Conservation (phyloP, 345 rosid genomes). For the Erodium maritimum region DNA sequence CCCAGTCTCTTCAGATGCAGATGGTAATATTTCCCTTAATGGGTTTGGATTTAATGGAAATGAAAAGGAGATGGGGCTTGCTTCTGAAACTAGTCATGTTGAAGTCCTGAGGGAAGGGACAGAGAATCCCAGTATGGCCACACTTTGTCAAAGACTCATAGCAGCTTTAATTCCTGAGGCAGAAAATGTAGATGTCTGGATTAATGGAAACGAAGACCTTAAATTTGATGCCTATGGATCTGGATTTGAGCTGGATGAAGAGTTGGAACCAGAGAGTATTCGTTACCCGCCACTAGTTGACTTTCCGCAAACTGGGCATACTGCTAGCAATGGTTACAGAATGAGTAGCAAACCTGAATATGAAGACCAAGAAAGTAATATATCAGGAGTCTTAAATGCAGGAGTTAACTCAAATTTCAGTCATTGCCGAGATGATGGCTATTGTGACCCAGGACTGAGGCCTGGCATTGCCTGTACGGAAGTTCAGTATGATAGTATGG, state of each 20-base stretch:
- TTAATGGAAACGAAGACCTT: constrained; percentile 35
- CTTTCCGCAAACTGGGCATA: constrained; percentile 20
- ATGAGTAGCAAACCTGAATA: constrained; percentile 33
- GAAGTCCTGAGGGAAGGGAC: constrained; percentile 20
- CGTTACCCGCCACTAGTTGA: constrained; percentile 26
- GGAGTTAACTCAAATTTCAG: constrained; percentile 30
- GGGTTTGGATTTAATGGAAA: constrained; percentile 25
- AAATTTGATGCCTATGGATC: constrained; percentile 39
- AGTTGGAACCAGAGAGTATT: constrained; percentile 42
- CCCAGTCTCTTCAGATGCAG: constrained; percentile 14
- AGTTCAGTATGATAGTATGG: constrained; percentile 47
- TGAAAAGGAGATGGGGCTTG: constrained; percentile 18
- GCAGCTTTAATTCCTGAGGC: constrained; percentile 86
- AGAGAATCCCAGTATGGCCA: constrained; percentile 27
- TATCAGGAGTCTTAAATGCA: constrained; percentile 19
- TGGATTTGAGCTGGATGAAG: constrained; percentile 45
- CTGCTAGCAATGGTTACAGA: constrained; percentile 37
- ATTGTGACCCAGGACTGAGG: constrained; percentile 23
- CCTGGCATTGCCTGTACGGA: constrained; percentile 34
- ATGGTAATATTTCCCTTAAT: constrained; percentile 14
- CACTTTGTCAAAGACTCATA: constrained; percentile 70
- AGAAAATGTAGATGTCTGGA: constrained; percentile 18
- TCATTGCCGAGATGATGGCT: constrained; percentile 32
- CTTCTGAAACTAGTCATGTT: constrained; percentile 8
- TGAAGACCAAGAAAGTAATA: constrained; percentile 34